Conservation (phyloP, 768 basidiomycete species). For the Multifurca ochricompacta region DNA sequence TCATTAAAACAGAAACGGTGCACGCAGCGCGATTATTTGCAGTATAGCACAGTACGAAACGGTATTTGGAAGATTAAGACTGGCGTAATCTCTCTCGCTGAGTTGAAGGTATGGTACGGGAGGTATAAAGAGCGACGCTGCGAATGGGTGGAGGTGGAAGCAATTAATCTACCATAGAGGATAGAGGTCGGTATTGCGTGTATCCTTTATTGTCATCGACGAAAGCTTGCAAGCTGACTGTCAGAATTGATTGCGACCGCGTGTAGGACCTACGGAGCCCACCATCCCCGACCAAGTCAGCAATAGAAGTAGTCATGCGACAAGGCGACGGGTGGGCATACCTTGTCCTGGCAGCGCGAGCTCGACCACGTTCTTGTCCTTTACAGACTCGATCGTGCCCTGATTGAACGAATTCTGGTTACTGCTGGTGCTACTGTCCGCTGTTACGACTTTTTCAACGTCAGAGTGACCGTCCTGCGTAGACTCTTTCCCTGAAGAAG, state of each 20-base stretch:
- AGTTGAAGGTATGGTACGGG: background rate
- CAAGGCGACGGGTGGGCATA: background rate
- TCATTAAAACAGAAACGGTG: background rate
- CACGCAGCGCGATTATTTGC: background rate
- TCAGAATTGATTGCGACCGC: constrained; percentile 8
- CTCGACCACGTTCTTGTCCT: background rate
- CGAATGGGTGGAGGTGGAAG: background rate
- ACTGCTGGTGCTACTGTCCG: background rate
- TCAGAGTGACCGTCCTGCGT: background rate
- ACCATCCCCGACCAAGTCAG: background rate
- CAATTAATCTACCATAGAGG: background rate
- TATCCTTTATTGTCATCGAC: background rate
- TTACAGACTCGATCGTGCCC: background rate
- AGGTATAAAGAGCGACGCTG: constrained; percentile 4
- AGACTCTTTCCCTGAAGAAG: background rate
- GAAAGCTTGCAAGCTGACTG: constrained; percentile 5
- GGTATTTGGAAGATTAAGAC: background rate
- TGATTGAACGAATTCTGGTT: background rate
- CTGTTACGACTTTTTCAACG: background rate
- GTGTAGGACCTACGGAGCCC: background rate
- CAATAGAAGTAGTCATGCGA: background rate
- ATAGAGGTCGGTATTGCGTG: background rate
- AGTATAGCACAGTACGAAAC: constrained; percentile 3
- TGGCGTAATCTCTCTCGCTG: background rate
- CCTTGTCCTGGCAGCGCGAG: constrained; percentile 4